phyloP scores from a whole-genome alignment of 2,329 filamentous ascomycete genomes.

The Capronia coronata region DNA sequence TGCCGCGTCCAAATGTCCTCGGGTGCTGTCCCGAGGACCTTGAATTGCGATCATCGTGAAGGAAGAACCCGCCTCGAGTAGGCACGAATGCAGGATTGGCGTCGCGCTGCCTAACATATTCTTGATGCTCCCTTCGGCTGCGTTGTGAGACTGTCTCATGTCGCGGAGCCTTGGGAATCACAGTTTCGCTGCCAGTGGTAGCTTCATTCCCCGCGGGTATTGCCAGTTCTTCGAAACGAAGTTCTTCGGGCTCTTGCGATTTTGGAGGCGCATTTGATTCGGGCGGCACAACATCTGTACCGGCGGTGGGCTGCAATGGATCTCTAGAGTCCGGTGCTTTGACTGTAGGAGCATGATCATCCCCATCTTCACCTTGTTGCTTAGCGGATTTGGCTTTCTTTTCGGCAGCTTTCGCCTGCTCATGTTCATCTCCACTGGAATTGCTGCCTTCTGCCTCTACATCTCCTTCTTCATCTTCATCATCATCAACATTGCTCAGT shows the following conservation, averaged over 20 bases:
- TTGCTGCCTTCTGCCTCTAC: slow-evolving; percentile 55
- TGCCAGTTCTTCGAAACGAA: slow-evolving; percentile 47
- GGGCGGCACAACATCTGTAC: slow-evolving; percentile 58
- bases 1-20: slow-evolving; percentile 62
- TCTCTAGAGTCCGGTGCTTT: not conserved
- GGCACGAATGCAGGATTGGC: slow-evolving; percentile 90
- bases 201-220: slow-evolving; percentile 4
- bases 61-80: slow-evolving; percentile 90
- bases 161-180: slow-evolving; percentile 33
- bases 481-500: slow-evolving; percentile 52
- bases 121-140: slow-evolving; percentile 78
- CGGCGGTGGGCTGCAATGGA: slow-evolving; percentile 32
- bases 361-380: not conserved
- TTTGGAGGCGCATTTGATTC: slow-evolving; percentile 47
- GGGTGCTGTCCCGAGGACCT: slow-evolving; percentile 37
- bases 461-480: too few species aligned
- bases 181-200: not conserved
- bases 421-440: slow-evolving; percentile 47
- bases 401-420: slow-evolving; percentile 27
- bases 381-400: not conserved
- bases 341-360: not conserved
- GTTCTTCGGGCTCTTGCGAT: slow-evolving; percentile 37
- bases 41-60: slow-evolving; percentile 78
- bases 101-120: slow-evolving; percentile 81
- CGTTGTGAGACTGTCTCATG: slow-evolving; percentile 60